Conservation (phyloP, 2,329 filamentous ascomycete species). For the Colletotrichum sublineola region DNA sequence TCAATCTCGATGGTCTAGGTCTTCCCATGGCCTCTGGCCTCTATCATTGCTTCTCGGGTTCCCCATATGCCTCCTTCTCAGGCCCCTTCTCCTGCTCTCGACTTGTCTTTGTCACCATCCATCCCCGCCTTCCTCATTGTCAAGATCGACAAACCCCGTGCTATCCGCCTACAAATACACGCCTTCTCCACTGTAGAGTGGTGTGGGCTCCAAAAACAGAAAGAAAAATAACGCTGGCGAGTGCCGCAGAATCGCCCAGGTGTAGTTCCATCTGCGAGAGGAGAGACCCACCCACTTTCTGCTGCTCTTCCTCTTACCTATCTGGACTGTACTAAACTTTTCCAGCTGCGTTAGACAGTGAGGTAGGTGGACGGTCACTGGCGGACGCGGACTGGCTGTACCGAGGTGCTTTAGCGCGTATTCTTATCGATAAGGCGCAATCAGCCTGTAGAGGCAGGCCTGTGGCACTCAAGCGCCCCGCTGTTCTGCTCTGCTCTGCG, state of each 20-base stretch:
- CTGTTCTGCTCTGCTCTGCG: constrained; percentile 33
- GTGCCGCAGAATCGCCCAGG: constrained; percentile 18
- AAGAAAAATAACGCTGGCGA: constrained; percentile 16
- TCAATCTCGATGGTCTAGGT: constrained; percentile 21
- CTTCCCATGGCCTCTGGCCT: background rate
- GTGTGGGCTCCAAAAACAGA: constrained; percentile 12
- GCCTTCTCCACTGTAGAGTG: background rate
- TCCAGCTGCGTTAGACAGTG: background rate
- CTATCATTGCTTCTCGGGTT: background rate
- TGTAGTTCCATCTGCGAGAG: constrained; percentile 18
- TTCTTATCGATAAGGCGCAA: constrained; percentile 34
- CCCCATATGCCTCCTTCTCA: background rate
- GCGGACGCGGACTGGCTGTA: constrained; percentile 8
- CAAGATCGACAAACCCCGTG: background rate
- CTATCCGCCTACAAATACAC: background rate
- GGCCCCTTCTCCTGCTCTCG: background rate
- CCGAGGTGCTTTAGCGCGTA: constrained; percentile 27
- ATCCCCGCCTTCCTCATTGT: background rate
- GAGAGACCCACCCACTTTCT: constrained; percentile 1
- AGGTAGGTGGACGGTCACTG: constrained; percentile 11
- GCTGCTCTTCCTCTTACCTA: background rate
- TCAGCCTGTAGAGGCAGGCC: background rate
- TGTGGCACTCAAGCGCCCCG: constrained; percentile 11
- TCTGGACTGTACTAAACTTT: background rate
- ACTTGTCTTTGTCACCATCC: constrained; percentile 4